These are phyloP conservation scores for Aspergillus sclerotioniger DNA, from an alignment of 495 filamentous ascomycete species.

Conservation along the genomic window DNA sequence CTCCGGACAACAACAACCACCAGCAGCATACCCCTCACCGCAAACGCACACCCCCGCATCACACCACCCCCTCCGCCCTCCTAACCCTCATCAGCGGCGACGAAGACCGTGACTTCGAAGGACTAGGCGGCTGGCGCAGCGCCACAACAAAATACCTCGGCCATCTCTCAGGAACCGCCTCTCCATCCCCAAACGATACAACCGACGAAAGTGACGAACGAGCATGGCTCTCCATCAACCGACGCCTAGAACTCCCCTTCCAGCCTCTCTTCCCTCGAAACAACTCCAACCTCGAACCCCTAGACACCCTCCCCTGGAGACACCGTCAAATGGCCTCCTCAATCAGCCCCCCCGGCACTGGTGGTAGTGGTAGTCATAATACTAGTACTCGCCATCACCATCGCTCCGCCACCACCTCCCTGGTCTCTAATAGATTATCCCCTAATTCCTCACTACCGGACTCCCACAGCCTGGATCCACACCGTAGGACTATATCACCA, in stretches of 20 bases:
- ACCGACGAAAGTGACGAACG: slow-evolving; percentile 51
- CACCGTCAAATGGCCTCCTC: neutral
- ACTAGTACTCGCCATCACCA: slow-evolving; percentile 26
- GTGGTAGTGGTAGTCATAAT: too few species aligned
- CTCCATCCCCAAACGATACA: slow-evolving; percentile 36
- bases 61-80: slow-evolving; percentile 20
- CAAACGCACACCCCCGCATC: slow-evolving; percentile 15
- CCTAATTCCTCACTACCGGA: neutral
- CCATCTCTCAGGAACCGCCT: slow-evolving; percentile 35
- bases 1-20: slow-evolving; percentile 19
- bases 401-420: slow-evolving; percentile 39
- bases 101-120: slow-evolving; percentile 73
- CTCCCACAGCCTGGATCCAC: neutral
- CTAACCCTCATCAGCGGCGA: slow-evolving; percentile 37
- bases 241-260: slow-evolving; percentile 65
- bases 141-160: slow-evolving; percentile 18
- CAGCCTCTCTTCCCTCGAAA: slow-evolving; percentile 28
- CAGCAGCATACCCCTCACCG: slow-evolving; percentile 2
- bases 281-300: slow-evolving; percentile 8
- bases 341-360: neutral
- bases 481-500: neutral
- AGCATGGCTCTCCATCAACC: slow-evolving; percentile 73
- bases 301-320: slow-evolving; percentile 2
- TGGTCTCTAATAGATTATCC: slow-evolving; percentile 17
- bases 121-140: slow-evolving; percentile 75